Conservation (phyloP, 2,329 filamentous ascomycete genomes). For the Penicillium sp. region DNA sequence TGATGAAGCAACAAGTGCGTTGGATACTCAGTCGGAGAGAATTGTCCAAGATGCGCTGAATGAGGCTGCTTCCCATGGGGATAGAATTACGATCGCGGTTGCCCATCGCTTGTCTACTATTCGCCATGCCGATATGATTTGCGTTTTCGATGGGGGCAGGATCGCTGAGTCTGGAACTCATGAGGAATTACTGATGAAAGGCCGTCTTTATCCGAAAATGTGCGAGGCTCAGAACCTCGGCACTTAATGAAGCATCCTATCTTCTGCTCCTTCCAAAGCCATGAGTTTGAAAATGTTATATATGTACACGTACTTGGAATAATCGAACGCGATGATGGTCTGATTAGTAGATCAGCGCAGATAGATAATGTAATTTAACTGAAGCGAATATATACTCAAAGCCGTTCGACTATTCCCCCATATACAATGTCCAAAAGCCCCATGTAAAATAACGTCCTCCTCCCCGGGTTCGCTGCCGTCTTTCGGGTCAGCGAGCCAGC, state of each 20-base stretch:
- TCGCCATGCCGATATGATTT: conserved; percentile 64
- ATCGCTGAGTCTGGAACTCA: conserved; percentile 38
- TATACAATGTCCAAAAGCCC: background rate
- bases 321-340: background rate
- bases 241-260: background rate
- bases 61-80: conserved; percentile 30
- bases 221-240: conserved; percentile 26
- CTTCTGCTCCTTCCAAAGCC: background rate
- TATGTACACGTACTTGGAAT: background rate
- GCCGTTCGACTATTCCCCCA: background rate
- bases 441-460: background rate
- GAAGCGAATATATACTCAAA: background rate
- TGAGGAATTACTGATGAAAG: conserved; percentile 27
- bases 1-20: conserved; percentile 79
- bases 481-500: background rate
- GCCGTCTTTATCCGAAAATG: conserved; percentile 34
- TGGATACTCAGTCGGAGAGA: conserved; percentile 80
- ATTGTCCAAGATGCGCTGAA: conserved; percentile 79
- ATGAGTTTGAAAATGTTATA: background rate
- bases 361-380: background rate
- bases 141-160: conserved; percentile 40
- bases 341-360: background rate
- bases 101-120: conserved; percentile 25
- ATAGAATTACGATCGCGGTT: conserved; percentile 23
- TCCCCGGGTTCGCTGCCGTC: background rate